Base-by-base conservation (phyloP, 2,329 filamentous ascomycete genomes). In the Drechslerella coelobrocha region DNA sequence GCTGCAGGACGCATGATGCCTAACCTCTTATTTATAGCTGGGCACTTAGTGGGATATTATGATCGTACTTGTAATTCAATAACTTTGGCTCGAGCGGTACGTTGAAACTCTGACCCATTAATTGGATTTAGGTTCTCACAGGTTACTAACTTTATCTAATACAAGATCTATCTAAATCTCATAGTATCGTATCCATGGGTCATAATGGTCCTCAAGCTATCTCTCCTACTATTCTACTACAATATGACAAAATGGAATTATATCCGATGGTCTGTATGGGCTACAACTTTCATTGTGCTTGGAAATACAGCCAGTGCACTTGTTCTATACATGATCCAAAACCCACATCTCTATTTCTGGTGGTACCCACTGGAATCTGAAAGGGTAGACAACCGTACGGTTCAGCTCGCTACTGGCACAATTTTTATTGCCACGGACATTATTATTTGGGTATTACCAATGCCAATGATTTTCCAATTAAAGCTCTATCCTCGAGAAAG, bases 161-260 rank as follows among this genome's bases (percentile, higher is more conserved):
- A 27, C 21, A 23, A 72, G 68, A 34, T 50, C 0, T 55, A 61
- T n/a, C 55, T 34, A 3, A 43, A 12, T 14, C 50, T 72, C 4
- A 26, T 29, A 5, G 4, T 60, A 12, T 23, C 57, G 1, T 72
- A 72, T 24, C 61, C 68, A 1, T 72, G 52, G 57, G 61, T 62
- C 7, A 72, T 72, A 37, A 61, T 72, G 54, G 17, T 27, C 7
- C 60, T 72, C 45, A 72, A 72, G 39, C 34, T 66, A 6, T 72
- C 68, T 2, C 61, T 72, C 0, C 26, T 72, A 7, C 10, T 65
- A 10, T 72, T 72, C 24, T 72, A 65, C n/a, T 72, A 61, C 27
- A 43, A 56, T 17, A 72, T 72, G 68, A 72, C 68, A 24, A 66
- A 57, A 17, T 72, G 68, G 68, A 72, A 65, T 52, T 63, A 63